A percentile compares a stretch with the other conserved stretches of the same genome.
These are phyloP conservation scores for Candida yuanshanica DNA, from an alignment of 805 yeast species.

Conservation along the genomic window DNA sequence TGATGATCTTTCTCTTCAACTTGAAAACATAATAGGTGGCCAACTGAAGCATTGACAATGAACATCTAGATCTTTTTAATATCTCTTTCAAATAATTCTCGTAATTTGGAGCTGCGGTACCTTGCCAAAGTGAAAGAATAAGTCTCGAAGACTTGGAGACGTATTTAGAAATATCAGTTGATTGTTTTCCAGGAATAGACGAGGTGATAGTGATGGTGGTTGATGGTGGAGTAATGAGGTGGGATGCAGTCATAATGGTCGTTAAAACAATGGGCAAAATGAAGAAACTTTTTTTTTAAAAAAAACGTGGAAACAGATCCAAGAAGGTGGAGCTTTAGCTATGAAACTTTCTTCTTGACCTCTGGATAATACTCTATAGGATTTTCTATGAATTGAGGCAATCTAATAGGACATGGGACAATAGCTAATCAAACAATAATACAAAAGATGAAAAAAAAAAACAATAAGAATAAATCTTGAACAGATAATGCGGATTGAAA, in stretches of 20 bases:
- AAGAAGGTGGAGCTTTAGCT: background rate
- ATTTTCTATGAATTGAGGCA: background rate
- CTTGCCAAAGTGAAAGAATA: constrained; percentile 17
- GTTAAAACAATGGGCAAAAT: background rate
- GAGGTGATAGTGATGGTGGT: constrained; percentile 1
- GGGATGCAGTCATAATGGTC: constrained; percentile 1
- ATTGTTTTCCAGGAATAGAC: background rate
- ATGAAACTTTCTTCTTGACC: background rate
- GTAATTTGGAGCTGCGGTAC: constrained; percentile 4
- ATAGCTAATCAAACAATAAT: constrained; percentile 1
- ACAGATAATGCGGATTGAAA: background rate
- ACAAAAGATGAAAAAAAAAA: background rate
- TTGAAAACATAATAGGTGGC: constrained; percentile 60
- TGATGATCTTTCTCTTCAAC: constrained; percentile 28
- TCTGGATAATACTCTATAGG: background rate
- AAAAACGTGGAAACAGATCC: background rate
- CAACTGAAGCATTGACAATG: constrained; percentile 57
- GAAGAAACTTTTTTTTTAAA: background rate
- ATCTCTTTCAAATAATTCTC: constrained; percentile 34
- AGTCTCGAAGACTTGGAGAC: constrained; percentile 12
- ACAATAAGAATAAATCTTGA: background rate
- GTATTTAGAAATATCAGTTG: constrained; percentile 6
- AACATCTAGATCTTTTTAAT: constrained; percentile 48
- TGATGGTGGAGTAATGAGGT: constrained; percentile 15
- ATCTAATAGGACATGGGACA: constrained; percentile 4